phyloP scores from a whole-genome alignment of 2,329 filamentous ascomycete species.

The Emericellopsis atlantica region DNA sequence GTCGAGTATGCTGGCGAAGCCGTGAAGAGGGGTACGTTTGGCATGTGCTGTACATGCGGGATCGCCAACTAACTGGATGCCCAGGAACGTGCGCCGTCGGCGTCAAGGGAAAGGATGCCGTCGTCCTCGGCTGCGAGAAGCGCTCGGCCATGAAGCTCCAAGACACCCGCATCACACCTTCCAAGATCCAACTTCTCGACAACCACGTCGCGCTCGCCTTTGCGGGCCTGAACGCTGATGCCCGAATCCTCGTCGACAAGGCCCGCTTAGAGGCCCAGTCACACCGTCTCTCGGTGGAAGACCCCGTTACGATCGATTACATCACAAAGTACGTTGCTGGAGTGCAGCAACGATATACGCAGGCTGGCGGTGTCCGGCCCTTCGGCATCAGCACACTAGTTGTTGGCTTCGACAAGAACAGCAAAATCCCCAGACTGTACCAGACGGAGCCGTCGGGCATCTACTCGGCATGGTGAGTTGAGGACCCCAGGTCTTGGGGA shows the following conservation, averaged over 20 bases:
- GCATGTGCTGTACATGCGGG: not conserved
- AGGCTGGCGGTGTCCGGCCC: constrained; percentile 95
- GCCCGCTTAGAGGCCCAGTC: constrained; percentile 94
- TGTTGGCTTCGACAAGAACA: constrained; percentile 94
- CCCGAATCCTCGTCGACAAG: constrained; percentile 96
- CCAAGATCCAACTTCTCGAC: constrained; percentile 94
- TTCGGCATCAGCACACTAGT: constrained; percentile 98
- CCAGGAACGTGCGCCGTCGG: constrained; percentile 93
- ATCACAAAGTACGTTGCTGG: constrained; percentile 98
- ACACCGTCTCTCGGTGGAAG: constrained; percentile 92
- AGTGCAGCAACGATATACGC: constrained; percentile 97
- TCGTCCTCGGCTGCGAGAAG: constrained; percentile 97
- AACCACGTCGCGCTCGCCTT: constrained; percentile 95
- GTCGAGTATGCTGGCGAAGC: constrained; percentile 99
- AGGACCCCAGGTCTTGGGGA: not conserved
- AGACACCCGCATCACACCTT: constrained; percentile 97
- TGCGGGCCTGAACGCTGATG: constrained; percentile 93
- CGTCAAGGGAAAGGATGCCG: constrained; percentile 88
- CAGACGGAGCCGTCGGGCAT: constrained; percentile 99
- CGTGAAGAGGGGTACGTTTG: constrained; percentile 76
- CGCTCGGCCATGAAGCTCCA: constrained; percentile 98
- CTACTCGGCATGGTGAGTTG: constrained; percentile 85
- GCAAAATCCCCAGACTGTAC: constrained; percentile 79
- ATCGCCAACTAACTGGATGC: constrained; percentile 6
- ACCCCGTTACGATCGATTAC: constrained; percentile 96